A percentile compares a stretch with the other conserved stretches of the same genome.
These are phyloP conservation scores for Cyclospora cayetanensis DNA, from an alignment of 169 alveolate genomes.

Conservation along the genomic window DNA sequence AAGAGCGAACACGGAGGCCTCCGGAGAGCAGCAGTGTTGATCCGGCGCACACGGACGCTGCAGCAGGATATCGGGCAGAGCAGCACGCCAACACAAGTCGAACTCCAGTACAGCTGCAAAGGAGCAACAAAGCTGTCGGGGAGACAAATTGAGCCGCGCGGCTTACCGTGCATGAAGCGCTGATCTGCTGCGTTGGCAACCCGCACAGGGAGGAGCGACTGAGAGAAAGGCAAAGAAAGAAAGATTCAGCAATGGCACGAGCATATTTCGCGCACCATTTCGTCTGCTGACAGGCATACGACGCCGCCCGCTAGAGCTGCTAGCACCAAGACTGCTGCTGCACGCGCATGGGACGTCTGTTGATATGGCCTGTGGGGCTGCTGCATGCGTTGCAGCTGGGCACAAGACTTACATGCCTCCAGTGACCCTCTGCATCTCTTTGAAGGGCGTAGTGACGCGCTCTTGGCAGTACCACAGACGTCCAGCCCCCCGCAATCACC, in stretches of 20 bases:
- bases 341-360: too few species aligned
- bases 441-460: constrained; percentile 49
- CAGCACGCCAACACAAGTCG: too few species aligned
- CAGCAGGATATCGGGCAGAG: neutral
- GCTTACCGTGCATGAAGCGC: constrained; percentile 61
- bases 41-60: constrained; percentile 60
- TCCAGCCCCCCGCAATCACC: constrained; percentile 63
- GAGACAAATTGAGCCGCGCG: neutral
- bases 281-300: neutral
- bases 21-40: constrained; percentile 20
- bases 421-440: constrained; percentile 26
- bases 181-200: constrained; percentile 48
- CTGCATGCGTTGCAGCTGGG: neutral
- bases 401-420: constrained; percentile 42
- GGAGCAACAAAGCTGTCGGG: neutral
- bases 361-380: neutral
- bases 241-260: neutral
- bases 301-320: neutral
- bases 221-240: constrained; percentile 3
- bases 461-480: constrained; percentile 39
- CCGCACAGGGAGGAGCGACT: constrained; percentile 53
- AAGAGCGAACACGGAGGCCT: constrained; percentile 9
- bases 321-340: neutral
- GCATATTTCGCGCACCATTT: neutral
- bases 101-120: neutral